Conservation (phyloP, 768 basidiomycete genomes). For the Phylloporus rhodoxanthus region DNA sequence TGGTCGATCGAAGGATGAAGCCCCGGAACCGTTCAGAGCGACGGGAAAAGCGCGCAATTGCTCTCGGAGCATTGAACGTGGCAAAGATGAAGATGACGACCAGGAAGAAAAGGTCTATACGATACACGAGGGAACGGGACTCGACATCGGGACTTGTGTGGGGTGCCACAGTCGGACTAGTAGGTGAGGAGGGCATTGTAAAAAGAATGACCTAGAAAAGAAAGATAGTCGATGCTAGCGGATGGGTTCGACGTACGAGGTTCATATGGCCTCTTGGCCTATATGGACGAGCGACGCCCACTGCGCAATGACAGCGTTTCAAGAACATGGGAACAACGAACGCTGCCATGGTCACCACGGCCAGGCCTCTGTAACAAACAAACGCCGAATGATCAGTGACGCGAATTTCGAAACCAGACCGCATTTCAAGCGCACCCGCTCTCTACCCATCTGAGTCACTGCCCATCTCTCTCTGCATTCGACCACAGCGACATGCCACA, state of each 20-base stretch:
- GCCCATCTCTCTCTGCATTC: no score
- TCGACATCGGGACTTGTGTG: neutral
- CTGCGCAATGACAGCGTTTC: neutral
- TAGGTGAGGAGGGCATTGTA: conserved; percentile 3
- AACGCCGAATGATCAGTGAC: no score
- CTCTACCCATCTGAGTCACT: no score
- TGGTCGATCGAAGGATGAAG: conserved; percentile 35
- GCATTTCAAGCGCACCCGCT: no score
- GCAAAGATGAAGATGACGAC: conserved; percentile 36
- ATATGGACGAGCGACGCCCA: neutral
- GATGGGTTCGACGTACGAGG: neutral
- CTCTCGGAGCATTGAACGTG: conserved; percentile 43
- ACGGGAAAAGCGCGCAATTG: conserved; percentile 45
- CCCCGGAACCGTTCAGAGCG: conserved; percentile 49
- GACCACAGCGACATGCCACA: no score
- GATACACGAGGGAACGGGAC: conserved; percentile 24
- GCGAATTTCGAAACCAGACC: no score
- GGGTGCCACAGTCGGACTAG: neutral
- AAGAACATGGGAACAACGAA: neutral
- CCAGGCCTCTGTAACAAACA: no score
- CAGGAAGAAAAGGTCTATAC: conserved; percentile 43
- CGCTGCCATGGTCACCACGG: neutral
- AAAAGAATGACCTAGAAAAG: conserved; percentile 13
- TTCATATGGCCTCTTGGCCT: neutral
- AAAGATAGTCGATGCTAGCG: conserved; percentile 2